A percentile compares a stretch with the other conserved stretches of the same genome.
These are phyloP conservation scores for Fusarium tricinctum DNA, from an alignment of 2,329 filamentous ascomycete genomes.

Conservation along the genomic window DNA sequence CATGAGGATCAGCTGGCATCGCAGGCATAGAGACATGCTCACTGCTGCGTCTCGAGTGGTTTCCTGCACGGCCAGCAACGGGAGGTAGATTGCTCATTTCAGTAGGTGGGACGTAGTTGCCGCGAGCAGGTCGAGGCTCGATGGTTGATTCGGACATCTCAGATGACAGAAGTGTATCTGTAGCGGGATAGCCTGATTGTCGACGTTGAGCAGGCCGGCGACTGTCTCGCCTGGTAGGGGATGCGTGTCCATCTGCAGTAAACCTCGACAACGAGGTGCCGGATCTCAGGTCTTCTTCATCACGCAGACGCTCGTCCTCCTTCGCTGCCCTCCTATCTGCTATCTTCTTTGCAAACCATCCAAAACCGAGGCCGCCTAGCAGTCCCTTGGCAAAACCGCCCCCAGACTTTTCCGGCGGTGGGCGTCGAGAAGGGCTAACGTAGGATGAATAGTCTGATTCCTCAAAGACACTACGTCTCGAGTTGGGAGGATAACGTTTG, in stretches of 20 bases:
- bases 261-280: conserved; percentile 74
- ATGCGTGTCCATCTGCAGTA: conserved; percentile 75
- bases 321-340: conserved; percentile 66
- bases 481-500: conserved; percentile 61
- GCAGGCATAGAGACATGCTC: conserved; percentile 64
- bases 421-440: conserved; percentile 72
- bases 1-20: conserved; percentile 67
- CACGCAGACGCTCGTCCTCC: conserved; percentile 62
- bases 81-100: conserved; percentile 43
- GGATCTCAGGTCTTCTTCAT: conserved; percentile 69
- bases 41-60: conserved; percentile 59
- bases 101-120: conserved; percentile 47
- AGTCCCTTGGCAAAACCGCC: conserved; percentile 70
- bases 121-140: conserved; percentile 50
- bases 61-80: conserved; percentile 48
- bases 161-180: conserved; percentile 50
- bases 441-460: conserved; percentile 73
- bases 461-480: conserved; percentile 60
- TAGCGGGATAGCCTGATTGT: conserved; percentile 48
- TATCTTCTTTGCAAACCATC: conserved; percentile 77
- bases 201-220: conserved; percentile 53
- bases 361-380: conserved; percentile 74
- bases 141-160: conserved; percentile 56
- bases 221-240: conserved; percentile 59
- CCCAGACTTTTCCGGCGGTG: conserved; percentile 59